Conservation (phyloP, 202 grass and related monocot genomes). For the Setaria italica region DNA sequence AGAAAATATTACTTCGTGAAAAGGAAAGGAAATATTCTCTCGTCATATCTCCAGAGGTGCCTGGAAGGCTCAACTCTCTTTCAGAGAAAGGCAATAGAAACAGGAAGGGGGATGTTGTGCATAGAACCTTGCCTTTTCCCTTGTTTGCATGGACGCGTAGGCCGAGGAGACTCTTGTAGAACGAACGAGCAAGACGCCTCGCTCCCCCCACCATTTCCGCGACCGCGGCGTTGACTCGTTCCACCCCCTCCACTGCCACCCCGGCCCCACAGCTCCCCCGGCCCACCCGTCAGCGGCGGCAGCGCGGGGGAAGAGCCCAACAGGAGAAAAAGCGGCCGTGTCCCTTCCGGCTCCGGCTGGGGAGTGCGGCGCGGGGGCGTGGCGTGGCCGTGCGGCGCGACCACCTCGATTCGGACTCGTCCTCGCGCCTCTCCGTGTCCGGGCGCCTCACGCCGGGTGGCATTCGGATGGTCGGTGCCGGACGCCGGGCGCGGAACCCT, state of each 20-base stretch:
- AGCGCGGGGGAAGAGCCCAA: not conserved
- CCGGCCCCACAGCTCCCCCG: not conserved
- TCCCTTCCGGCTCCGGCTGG: constrained; percentile 49
- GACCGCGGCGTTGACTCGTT: constrained; percentile 41
- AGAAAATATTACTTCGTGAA: not conserved
- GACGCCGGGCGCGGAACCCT: constrained; percentile 54
- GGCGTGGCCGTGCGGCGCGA: not conserved
- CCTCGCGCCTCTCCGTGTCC: not conserved
- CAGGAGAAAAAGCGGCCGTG: not conserved
- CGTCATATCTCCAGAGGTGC: not conserved
- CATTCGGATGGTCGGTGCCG: constrained; percentile 54
- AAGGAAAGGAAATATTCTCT: not conserved
- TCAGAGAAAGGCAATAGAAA: not conserved
- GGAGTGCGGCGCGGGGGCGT: not conserved
- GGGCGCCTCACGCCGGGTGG: not conserved
- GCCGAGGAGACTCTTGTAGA: not conserved
- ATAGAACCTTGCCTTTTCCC: not conserved
- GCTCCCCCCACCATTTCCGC: constrained; percentile 28
- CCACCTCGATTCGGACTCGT: not conserved
- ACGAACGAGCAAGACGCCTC: constrained; percentile 31
- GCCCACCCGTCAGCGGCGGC: constrained; percentile 40
- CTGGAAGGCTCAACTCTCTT: not conserved
- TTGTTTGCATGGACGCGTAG: constrained; percentile 30
- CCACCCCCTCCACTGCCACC: not conserved
- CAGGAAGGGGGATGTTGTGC: not conserved